A percentile compares a stretch with the other conserved stretches of the same genome.
These are phyloP conservation scores for Hypoxylon lenormandii DNA, from an alignment of 495 filamentous ascomycete species.

Conservation along the genomic window DNA sequence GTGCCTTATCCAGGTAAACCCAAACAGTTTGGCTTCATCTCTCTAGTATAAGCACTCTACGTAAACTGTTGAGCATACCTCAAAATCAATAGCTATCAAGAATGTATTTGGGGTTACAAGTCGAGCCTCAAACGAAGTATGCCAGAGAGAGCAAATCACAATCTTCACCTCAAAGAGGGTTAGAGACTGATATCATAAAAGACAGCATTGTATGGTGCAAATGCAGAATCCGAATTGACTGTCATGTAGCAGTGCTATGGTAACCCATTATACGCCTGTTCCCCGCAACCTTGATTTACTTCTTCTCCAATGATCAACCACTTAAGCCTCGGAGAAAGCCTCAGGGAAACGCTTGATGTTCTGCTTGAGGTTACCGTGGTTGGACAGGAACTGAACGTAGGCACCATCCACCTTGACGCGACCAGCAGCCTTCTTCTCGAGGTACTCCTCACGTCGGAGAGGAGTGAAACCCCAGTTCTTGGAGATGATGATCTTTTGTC, in stretches of 20 bases:
- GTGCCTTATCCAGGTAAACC: no score
- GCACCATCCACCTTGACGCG: constrained; percentile 94
- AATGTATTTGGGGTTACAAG: not conserved
- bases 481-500: constrained; percentile 99
- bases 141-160: not conserved
- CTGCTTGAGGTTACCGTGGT: constrained; percentile 82
- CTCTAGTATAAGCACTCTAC: no score
- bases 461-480: constrained; percentile 99
- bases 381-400: constrained; percentile 97
- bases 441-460: constrained; percentile 95
- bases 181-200: not conserved
- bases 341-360: constrained; percentile 95
- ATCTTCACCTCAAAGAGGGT: not conserved
- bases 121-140: not conserved
- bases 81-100: no score
- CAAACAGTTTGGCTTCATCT: no score
- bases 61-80: no score
- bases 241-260: constrained; percentile 53
- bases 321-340: constrained; percentile 74
- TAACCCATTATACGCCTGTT: constrained; percentile 54
- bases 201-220: constrained; percentile 33
- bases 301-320: constrained; percentile 40
- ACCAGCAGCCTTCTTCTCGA: constrained; percentile 88
- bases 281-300: constrained; percentile 56
- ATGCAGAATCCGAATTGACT: constrained; percentile 56